Base-by-base conservation (phyloP, 2,329 filamentous ascomycete genomes). In the Ilyonectria robusta region DNA sequence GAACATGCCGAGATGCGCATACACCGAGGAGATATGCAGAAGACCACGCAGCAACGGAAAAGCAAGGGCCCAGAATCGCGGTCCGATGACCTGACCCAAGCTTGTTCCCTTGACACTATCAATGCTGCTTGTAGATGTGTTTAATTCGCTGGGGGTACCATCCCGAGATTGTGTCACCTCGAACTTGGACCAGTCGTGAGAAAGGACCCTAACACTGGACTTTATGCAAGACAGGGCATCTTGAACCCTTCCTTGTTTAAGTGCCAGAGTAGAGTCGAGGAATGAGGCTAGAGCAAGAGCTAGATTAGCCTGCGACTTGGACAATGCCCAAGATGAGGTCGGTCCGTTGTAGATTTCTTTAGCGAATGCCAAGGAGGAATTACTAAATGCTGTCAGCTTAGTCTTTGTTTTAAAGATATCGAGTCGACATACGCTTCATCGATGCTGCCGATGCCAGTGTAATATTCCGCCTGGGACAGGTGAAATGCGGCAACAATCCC, bases 1-100 rank as follows among this genome's bases (percentile, higher is more conserved):
- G 70, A 94, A 94, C 81, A 97, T 88, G 31, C 96, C 96, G 69
- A 96, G 88, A 70, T 97, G 92, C 1, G 92, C 90, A 73, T 95
- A 97, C 1, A 97, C 84, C 4, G 88, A 87, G 0, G 94, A 94
- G 3, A 97, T 87, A 65, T 94, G 91, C 66, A 91, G 81, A 15
- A 97, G 84, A 62, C 91, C 89, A 33, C 89, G 87, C 73, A 94
- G 91, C 21, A 98, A 86, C 1, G 92, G 90, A 31, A 89, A 88
- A 8, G 96, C 90, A 21, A 97, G 84, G 6, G 87, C 85, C 95
- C 95, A 98, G 74, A 95, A 94, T 2, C 88, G 86, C 1, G 94
- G 90, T 1, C 83, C 58, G 50, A 77, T 72, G n/a, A 78, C 63
- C 37, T 70, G 75, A 2, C 57, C 70, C 29, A 70, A 68, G 31